Evolutionary conservation across 495 filamentous ascomycete genomes (phyloP).

Genomic region (Podospora tetraspora): DNA sequence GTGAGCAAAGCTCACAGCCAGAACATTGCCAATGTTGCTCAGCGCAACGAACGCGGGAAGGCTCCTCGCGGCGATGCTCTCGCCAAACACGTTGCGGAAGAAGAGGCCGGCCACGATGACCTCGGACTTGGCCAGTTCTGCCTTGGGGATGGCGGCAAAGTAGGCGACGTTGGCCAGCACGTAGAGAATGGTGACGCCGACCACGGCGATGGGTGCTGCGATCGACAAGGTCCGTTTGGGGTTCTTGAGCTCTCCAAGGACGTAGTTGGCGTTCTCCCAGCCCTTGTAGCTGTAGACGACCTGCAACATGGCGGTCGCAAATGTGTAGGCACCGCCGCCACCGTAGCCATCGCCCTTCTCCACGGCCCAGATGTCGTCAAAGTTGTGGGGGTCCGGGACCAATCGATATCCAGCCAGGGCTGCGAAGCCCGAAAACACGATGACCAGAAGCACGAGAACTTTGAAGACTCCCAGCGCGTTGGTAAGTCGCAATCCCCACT

Average conservation of each 20-base stretch:
- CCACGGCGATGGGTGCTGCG: constrained; percentile 56
- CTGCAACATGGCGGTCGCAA: constrained; percentile 45
- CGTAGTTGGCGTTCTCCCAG: constrained; percentile 47
- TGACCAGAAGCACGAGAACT: constrained; percentile 55
- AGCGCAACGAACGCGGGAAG: constrained; percentile 58
- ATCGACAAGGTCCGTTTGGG: constrained; percentile 56
- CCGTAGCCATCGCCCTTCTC: constrained; percentile 42
- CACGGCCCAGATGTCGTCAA: constrained; percentile 30
- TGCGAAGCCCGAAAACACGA: constrained; percentile 56
- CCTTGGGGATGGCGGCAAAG: constrained; percentile 41
- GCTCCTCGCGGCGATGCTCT: constrained; percentile 35
- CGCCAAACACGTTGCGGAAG: constrained; percentile 42
- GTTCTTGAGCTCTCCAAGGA: constrained; percentile 56
- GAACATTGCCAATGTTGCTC: constrained; percentile 57
- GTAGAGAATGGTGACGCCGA: constrained; percentile 54
- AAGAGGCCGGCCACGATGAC: constrained; percentile 46
- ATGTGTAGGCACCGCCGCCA: constrained; percentile 33
- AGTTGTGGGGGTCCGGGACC: constrained; percentile 26
- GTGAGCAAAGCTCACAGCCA: constrained; percentile 45
- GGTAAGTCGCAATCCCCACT: constrained; percentile 58
- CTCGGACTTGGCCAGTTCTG: constrained; percentile 48
- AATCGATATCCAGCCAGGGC: constrained; percentile 31
- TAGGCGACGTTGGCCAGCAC: constrained; percentile 63
- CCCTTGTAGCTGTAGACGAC: constrained; percentile 48
- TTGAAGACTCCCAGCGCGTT: constrained; percentile 63